A percentile compares a stretch with the other conserved stretches of the same genome.
phyloP scores from a whole-genome alignment of 2,329 filamentous ascomycete species.

The Aspergillus jensenii region DNA sequence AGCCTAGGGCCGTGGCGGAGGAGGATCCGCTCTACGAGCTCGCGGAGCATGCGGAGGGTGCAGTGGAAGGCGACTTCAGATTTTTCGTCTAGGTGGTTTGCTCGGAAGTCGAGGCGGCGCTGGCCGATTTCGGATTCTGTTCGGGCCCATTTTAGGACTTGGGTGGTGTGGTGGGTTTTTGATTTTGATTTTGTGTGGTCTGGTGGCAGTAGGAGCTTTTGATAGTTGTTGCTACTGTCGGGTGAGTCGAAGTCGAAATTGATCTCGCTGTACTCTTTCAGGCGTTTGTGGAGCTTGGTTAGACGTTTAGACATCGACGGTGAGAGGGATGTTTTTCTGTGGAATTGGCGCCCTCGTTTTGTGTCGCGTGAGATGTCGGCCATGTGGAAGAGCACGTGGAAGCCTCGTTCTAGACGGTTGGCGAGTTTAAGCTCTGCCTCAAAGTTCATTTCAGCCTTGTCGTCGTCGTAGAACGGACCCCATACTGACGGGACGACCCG shows the following conservation, averaged over 20 bases:
- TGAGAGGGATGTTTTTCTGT: constrained; percentile 11
- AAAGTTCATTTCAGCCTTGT: constrained; percentile 24
- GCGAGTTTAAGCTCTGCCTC: constrained; percentile 26
- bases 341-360: constrained; percentile 16
- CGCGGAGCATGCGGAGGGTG: constrained; percentile 29
- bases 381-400: constrained; percentile 32
- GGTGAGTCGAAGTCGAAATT: constrained; percentile 4
- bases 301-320: constrained; percentile 17
- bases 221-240: neutral
- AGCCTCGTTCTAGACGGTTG: constrained; percentile 25
- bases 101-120: constrained; percentile 22
- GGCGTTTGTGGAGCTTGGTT: constrained; percentile 15
- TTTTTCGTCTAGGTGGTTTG: constrained; percentile 22
- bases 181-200: neutral
- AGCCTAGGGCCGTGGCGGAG: constrained; percentile 29
- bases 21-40: constrained; percentile 30
- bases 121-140: constrained; percentile 27
- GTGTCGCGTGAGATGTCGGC: constrained; percentile 24
- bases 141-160: constrained; percentile 23
- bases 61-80: constrained; percentile 28
- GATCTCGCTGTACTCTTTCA: constrained; percentile 23
- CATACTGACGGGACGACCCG: constrained; percentile 29
- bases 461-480: constrained; percentile 26
- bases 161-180: constrained; percentile 19
- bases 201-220: neutral